Evolutionary conservation across 805 yeast genomes (phyloP), one percentile per base, ranked within the genome.

Genomic region (Metschnikowia matae): DNA sequence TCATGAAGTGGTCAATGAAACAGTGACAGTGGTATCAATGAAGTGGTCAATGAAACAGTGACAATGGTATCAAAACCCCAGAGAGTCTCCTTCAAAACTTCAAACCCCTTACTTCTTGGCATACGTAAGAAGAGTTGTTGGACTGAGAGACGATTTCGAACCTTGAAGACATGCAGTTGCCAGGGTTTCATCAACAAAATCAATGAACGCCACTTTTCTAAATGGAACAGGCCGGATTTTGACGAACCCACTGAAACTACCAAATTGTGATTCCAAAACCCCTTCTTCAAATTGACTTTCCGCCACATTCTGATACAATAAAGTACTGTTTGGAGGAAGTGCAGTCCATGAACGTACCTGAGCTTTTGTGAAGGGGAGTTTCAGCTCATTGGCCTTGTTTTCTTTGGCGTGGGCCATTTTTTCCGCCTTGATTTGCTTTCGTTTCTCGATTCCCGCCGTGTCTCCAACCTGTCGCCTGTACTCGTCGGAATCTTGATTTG

Each of bases 171-270:
- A 65, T 14, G 45, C 47, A 0, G 74, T 71, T 0, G 96, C 85
- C 37, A 71, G 66, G 1, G 65, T 60, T 20, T 81, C 85, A 4
- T 71, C 69, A 21, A 78, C 81, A 63, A 84, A 92, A 59, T 92
- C 97, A 3, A 92, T 77, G 65, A 92, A 86, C 10, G 94, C 95
- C 42, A 92, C 78, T 36, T 79, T 79, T 40, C 89, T 76, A 5
- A 83, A 79, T 2, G 78, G 74, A 26, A 92, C 89, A 35, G 82
- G 67, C 48, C 95, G 79, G 1, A 84, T 71, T 55, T 84, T 87
- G 11, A 79, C 67, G 54, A 85, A 85, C 0, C 96, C 97, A 1
- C 73, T 67, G 54, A 85, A 85, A 0, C 96, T 96, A 0, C 73
- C 68, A 53, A 61, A 78, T 10, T 26, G 29, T 4, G 29, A 26